phyloP scores from a whole-genome alignment of 2,329 filamentous ascomycete species.

The Cercospora beticola region DNA sequence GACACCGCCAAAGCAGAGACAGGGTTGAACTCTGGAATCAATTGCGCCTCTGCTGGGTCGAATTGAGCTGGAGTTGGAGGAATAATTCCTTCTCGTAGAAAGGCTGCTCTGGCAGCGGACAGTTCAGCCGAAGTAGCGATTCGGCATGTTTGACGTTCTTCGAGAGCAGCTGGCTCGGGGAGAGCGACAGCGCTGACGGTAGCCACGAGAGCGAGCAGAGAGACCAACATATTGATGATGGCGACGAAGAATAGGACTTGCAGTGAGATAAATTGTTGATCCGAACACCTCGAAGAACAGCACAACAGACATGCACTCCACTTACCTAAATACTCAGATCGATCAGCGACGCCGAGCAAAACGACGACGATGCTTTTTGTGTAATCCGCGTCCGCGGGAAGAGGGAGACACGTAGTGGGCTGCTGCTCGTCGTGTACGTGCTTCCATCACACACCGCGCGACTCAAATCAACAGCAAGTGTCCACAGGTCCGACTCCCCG shows the following conservation, averaged over 20 bases:
- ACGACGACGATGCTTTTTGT: not conserved
- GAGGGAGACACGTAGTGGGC: not conserved
- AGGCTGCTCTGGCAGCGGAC: conserved; percentile 17
- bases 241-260: not conserved
- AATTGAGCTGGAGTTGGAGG: conserved; percentile 18
- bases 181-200: conserved; percentile 18
- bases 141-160: conserved; percentile 19
- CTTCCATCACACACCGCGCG: not conserved
- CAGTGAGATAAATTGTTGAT: not conserved
- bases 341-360: not conserved
- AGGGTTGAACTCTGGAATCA: conserved; percentile 27
- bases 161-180: not conserved
- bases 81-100: conserved; percentile 23
- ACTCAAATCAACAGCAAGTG: not conserved
- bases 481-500: not conserved
- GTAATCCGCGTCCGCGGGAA: not conserved
- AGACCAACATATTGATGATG: conserved; percentile 19
- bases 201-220: conserved; percentile 17
- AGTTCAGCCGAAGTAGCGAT: conserved; percentile 18
- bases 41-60: conserved; percentile 8
- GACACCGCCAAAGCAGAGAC: conserved; percentile 18
- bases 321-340: not conserved
- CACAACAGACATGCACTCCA: not conserved
- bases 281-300: not conserved
- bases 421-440: not conserved